Percentiles rank a stretch among this genome's conserved stretches.
phyloP scores from a whole-genome alignment of 345 rosid species.

The Gossypium bickii region DNA sequence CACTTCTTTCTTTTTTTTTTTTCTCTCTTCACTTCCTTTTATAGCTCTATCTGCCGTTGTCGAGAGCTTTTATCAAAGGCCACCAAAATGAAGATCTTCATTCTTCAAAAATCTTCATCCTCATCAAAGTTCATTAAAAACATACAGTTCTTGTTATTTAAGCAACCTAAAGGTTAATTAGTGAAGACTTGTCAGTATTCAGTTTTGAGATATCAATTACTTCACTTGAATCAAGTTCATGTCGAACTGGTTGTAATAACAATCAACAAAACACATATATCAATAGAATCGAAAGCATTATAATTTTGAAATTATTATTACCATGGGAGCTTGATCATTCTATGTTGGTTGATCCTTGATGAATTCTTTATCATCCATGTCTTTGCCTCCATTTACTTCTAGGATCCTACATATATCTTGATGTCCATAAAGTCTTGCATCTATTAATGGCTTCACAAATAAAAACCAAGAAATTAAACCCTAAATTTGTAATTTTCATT shows the following conservation, averaged over 20 bases:
- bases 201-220: slow-evolving; percentile 51
- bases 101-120: no score
- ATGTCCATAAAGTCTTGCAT: slow-evolving; percentile 49
- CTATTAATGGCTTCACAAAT: slow-evolving; percentile 48
- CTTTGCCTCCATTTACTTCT: slow-evolving; percentile 56
- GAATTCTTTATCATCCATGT: slow-evolving; percentile 22
- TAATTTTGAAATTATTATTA: neutral
- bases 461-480: neutral
- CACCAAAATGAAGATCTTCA: no score
- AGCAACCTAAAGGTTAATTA: slow-evolving; percentile 44
- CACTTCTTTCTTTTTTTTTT: no score
- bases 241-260: slow-evolving; percentile 32
- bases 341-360: slow-evolving; percentile 45
- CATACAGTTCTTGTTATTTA: no score
- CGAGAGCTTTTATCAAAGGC: no score
- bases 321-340: slow-evolving; percentile 12
- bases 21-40: no score
- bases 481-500: neutral
- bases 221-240: slow-evolving; percentile 39
- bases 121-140: no score
- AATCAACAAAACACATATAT: neutral
- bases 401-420: slow-evolving; percentile 58
- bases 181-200: slow-evolving; percentile 24
- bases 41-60: no score
- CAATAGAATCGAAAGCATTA: neutral